These are phyloP conservation scores for Porcisia deanei DNA, from an alignment of 208 protist genomes.

Conservation along the genomic window DNA sequence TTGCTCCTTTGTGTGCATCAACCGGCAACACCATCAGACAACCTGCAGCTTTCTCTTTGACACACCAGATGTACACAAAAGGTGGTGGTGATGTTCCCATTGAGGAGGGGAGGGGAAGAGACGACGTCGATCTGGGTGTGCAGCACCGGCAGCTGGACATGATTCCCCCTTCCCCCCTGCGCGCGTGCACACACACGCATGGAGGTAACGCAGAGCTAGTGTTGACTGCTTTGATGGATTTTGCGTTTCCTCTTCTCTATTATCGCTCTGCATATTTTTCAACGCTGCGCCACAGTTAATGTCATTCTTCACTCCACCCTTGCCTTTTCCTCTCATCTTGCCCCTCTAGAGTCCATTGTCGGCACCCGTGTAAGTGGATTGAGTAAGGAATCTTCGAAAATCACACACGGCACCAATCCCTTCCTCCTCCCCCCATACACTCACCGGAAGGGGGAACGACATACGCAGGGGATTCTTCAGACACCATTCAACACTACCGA, in stretches of 20 bases:
- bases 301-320: slow-evolving; percentile 7
- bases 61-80: neutral
- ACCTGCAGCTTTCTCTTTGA: neutral
- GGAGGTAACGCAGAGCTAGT: neutral
- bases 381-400: neutral
- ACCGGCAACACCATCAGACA: neutral
- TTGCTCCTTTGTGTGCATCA: neutral
- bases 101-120: neutral
- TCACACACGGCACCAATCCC: neutral
- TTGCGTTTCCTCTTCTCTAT: neutral
- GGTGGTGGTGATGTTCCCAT: neutral
- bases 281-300: neutral
- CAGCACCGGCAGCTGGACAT: neutral
- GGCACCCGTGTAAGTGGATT: neutral
- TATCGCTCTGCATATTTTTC: neutral
- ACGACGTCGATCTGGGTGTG: neutral
- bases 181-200: neutral
- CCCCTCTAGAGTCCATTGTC: neutral
- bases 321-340: neutral
- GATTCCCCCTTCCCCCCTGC: neutral
- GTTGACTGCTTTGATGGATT: neutral
- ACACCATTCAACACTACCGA: neutral
- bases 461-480: neutral
- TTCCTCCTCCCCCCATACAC: no score
- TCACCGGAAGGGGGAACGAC: neutral